Percentiles rank a stretch among this genome's conserved stretches.
Evolutionary conservation across 768 basidiomycete genomes (phyloP).

Genomic region (Panaeolus papilionaceus): DNA sequence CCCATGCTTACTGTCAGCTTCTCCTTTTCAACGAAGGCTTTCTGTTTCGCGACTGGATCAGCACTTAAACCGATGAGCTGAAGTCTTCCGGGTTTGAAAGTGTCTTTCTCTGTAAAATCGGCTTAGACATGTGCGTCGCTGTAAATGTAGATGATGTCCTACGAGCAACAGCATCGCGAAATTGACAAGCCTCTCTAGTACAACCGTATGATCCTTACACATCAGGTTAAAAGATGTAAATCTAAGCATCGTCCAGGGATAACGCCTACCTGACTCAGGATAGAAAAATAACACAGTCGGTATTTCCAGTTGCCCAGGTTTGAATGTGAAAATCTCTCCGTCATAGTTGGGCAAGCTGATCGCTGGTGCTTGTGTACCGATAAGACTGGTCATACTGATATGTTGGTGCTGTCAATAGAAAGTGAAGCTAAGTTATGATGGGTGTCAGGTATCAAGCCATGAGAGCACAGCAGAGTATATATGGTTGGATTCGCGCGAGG

Average conservation of each 20-base stretch:
- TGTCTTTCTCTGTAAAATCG: slow-evolving; percentile 55
- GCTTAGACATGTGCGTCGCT: not conserved
- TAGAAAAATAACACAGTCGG: slow-evolving; percentile 84
- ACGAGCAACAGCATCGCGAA: slow-evolving; percentile 81
- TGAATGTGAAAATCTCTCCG: slow-evolving; percentile 65
- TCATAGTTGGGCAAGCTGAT: slow-evolving; percentile 70
- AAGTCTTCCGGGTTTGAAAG: slow-evolving; percentile 68
- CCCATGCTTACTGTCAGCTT: slow-evolving; percentile 59
- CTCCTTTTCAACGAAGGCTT: slow-evolving; percentile 74
- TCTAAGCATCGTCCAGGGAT: not conserved
- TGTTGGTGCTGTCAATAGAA: not conserved
- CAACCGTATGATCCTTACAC: slow-evolving; percentile 72
- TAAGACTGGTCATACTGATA: slow-evolving; percentile 31
- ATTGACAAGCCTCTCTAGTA: slow-evolving; percentile 82
- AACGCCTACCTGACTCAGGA: slow-evolving; percentile 62
- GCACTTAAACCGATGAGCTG: slow-evolving; percentile 77
- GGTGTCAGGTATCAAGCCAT: not conserved
- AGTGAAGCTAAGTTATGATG: not conserved
- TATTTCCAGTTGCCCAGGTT: slow-evolving; percentile 58
- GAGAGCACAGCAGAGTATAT: not conserved
- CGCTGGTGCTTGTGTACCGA: slow-evolving; percentile 69
- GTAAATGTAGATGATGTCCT: slow-evolving; percentile 27
- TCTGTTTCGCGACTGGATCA: slow-evolving; percentile 76
- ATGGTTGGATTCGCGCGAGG: not conserved
- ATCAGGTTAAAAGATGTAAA: not conserved